Percentiles rank a stretch among this genome's conserved stretches.
Conservation (phyloP, 2,329 filamentous ascomycete genomes). For the Fusarium udum region DNA sequence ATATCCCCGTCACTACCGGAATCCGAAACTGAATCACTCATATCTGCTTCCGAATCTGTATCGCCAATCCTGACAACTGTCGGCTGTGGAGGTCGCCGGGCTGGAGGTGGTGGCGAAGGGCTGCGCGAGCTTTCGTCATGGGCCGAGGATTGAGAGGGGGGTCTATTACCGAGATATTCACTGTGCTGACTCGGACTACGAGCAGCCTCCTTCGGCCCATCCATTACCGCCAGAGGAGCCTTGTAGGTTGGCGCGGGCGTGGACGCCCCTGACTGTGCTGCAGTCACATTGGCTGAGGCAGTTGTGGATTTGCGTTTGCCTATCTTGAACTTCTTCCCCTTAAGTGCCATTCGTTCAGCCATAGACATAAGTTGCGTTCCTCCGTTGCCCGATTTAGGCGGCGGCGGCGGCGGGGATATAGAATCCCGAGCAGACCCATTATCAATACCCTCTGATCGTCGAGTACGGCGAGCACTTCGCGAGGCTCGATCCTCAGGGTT, state of each 20-base stretch:
- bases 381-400: constrained; percentile 8
- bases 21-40: constrained; percentile 24
- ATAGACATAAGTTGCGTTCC: constrained; percentile 60
- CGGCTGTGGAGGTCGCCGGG: constrained; percentile 10
- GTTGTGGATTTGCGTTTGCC: constrained; percentile 46
- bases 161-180: background rate
- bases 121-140: constrained; percentile 20
- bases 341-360: constrained; percentile 65
- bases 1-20: constrained; percentile 39
- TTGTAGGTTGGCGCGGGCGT: background rate
- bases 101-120: constrained; percentile 18
- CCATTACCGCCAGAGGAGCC: background rate
- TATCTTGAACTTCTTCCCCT: constrained; percentile 65
- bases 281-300: background rate
- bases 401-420: background rate
- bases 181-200: background rate
- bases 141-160: constrained; percentile 8
- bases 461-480: constrained; percentile 39
- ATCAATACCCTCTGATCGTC: constrained; percentile 28
- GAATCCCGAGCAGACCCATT: constrained; percentile 1
- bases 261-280: constrained; percentile 5
- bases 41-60: constrained; percentile 36
- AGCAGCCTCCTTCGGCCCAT: background rate
- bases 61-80: constrained; percentile 42
- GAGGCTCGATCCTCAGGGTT: background rate